phyloP scores from a whole-genome alignment of 805 yeast genomes.

The Saccharomyces jurei region DNA sequence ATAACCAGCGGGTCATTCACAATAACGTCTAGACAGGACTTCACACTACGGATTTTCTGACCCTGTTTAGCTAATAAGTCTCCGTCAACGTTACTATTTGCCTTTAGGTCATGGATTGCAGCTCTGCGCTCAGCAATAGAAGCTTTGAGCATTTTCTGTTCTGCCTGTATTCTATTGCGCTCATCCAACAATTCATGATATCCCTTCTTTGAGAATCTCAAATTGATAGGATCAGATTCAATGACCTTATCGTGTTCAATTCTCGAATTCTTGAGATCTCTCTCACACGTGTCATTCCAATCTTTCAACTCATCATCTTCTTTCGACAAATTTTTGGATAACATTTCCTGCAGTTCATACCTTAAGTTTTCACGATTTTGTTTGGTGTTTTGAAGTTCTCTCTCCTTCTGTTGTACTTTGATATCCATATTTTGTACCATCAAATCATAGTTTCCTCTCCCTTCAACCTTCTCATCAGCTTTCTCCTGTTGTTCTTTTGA shows the following conservation, averaged over 20 bases:
- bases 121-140: constrained; percentile 29
- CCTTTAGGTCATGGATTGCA: constrained; percentile 24
- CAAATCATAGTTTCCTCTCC: neutral
- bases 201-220: constrained; percentile 34
- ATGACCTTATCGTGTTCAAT: constrained; percentile 30
- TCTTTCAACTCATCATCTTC: constrained; percentile 14
- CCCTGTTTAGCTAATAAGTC: neutral
- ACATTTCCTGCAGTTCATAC: constrained; percentile 33
- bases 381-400: constrained; percentile 23
- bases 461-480: constrained; percentile 10
- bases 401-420: neutral
- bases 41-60: neutral
- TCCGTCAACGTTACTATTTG: constrained; percentile 14
- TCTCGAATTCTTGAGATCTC: constrained; percentile 22
- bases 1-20: constrained; percentile 15
- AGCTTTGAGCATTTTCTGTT: constrained; percentile 35
- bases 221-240: constrained; percentile 35
- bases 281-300: constrained; percentile 23
- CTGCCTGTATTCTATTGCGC: constrained; percentile 29
- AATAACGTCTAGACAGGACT: neutral
- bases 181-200: constrained; percentile 28
- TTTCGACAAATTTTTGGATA: constrained; percentile 10
- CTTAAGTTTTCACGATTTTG: constrained; percentile 29
- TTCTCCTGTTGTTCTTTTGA: constrained; percentile 32
- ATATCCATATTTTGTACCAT: neutral